Evolutionary conservation across 495 filamentous ascomycete species (phyloP).

Genomic region (Trichoderma parareesei): DNA sequence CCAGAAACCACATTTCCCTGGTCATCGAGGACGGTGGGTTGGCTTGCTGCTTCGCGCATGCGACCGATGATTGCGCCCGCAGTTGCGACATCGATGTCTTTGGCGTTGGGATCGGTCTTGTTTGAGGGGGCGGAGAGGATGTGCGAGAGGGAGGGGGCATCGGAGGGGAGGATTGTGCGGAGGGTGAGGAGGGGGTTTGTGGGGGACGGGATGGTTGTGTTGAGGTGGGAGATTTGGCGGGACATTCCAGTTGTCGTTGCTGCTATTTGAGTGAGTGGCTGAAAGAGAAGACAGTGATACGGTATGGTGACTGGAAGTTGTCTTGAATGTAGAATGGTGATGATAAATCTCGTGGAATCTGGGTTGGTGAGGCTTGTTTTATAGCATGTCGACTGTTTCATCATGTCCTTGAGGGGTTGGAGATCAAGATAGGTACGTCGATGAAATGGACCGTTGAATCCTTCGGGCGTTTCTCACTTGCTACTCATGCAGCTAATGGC

Average conservation of each 20-base stretch:
- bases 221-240: background rate
- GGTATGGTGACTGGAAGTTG: too few relatives aligned
- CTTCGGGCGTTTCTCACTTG: background rate
- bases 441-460: background rate
- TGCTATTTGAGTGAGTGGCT: background rate
- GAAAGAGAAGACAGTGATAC: too few relatives aligned
- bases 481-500: background rate
- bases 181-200: background rate
- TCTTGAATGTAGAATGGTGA: too few relatives aligned
- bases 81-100: background rate
- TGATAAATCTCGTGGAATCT: too few relatives aligned
- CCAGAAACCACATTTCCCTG: slow-evolving; percentile 4
- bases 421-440: too few relatives aligned
- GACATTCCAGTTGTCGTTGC: background rate
- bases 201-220: background rate
- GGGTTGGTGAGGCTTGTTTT: too few relatives aligned
- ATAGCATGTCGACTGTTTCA: too few relatives aligned
- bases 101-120: background rate
- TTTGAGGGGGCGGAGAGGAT: background rate
- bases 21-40: background rate
- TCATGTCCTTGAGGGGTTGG: too few relatives aligned
- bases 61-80: background rate
- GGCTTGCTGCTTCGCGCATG: slow-evolving; percentile 5
- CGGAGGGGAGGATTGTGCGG: background rate
- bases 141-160: background rate